Percentiles rank a stretch among this genome's conserved stretches.
phyloP scores from a whole-genome alignment of 83 land plant species.

The Picea abies region DNA sequence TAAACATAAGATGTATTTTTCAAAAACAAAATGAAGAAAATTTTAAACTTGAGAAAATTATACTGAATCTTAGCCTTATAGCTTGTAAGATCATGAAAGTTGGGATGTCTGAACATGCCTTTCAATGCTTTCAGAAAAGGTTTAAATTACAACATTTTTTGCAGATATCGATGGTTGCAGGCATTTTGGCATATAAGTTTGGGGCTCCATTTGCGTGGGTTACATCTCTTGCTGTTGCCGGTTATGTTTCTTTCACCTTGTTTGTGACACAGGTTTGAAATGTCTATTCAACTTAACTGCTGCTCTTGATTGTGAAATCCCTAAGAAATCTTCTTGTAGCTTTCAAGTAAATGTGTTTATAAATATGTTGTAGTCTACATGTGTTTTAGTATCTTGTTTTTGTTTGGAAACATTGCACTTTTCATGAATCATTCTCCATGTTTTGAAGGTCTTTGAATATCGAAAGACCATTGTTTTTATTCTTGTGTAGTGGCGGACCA shows the following conservation, averaged over 20 bases:
- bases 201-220: slow-evolving; percentile 94
- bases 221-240: slow-evolving; percentile 87
- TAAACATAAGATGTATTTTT: no score
- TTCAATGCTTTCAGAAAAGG: no score
- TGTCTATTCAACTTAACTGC: neutral
- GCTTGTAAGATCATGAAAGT: no score
- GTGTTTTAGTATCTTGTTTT: no score
- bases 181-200: slow-evolving; percentile 93
- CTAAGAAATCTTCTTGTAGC: neutral
- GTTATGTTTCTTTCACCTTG: slow-evolving; percentile 85
- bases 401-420: no score
- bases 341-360: no score
- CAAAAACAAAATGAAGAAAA: no score
- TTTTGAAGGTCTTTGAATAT: neutral
- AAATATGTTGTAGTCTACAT: no score
- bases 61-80: no score
- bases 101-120: no score
- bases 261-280: slow-evolving; percentile 79
- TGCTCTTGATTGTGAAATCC: neutral
- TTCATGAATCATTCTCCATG: no score
- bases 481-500: slow-evolving; percentile 85
- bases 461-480: slow-evolving; percentile 8
- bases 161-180: slow-evolving; percentile 96
- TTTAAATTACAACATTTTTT: neutral
- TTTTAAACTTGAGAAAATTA: no score